These are phyloP conservation scores for Phytopythium kandeliae DNA, from an alignment of 352 stramenopile species.

Conservation along the genomic window DNA sequence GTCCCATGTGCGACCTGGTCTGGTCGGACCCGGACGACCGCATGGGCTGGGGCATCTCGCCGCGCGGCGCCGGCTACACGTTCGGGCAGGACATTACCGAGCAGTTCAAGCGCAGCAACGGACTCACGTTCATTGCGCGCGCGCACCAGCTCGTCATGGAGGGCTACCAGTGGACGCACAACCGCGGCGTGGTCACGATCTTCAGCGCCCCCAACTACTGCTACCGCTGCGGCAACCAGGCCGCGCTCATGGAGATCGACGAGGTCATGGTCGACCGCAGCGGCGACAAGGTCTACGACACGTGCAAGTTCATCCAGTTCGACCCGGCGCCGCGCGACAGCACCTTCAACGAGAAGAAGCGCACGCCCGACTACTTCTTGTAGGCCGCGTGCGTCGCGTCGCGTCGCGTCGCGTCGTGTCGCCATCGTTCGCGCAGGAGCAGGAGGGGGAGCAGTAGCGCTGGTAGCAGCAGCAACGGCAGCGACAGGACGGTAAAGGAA, in stretches of 20 bases:
- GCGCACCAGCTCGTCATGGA: conserved; percentile 93
- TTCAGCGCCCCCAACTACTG: conserved; percentile 94
- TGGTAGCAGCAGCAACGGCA: not conserved
- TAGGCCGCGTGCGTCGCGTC: conserved; percentile 29
- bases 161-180: conserved; percentile 92
- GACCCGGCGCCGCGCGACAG: conserved; percentile 87
- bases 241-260: conserved; percentile 94
- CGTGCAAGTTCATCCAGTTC: conserved; percentile 92
- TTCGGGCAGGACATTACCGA: conserved; percentile 87
- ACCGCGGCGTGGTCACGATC: conserved; percentile 90
- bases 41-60: conserved; percentile 84
- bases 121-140: conserved; percentile 81
- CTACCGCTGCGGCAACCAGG: conserved; percentile 95
- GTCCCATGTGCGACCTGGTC: conserved; percentile 85
- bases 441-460: conserved; percentile 1
- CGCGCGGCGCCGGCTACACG: conserved; percentile 80
- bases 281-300: conserved; percentile 88
- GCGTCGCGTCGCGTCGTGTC: too few species aligned
- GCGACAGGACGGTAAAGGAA: conserved; percentile 1
- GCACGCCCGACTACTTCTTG: conserved; percentile 91
- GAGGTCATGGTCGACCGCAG: conserved; percentile 85
- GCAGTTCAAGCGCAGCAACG: conserved; percentile 89
- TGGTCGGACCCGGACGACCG: conserved; percentile 88
- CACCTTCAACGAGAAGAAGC: conserved; percentile 91
- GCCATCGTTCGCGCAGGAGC: too few species aligned